These are phyloP conservation scores for Spirogloea muscicola DNA, from an alignment of 139 green algal species.

Conservation along the genomic window DNA sequence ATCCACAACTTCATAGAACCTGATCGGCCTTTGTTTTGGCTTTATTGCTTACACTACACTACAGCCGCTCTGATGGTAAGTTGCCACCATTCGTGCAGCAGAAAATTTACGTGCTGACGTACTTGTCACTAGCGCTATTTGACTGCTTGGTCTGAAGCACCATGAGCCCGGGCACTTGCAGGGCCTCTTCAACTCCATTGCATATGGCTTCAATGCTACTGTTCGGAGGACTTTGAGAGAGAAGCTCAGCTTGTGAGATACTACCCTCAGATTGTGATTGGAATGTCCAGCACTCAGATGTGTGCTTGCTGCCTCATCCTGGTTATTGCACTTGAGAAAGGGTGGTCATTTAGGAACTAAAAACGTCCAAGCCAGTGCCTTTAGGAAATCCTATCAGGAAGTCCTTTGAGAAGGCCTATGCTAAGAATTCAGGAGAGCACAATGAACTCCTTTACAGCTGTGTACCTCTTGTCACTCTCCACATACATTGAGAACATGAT, in stretches of 20 bases:
- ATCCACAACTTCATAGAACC: constrained; percentile 43
- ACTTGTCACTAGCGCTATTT: too few relatives aligned
- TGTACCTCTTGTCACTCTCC: background rate
- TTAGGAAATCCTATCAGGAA: too few relatives aligned
- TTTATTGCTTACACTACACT: constrained; percentile 36
- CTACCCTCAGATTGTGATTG: background rate
- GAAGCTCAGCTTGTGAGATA: constrained; percentile 23
- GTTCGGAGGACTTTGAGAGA: constrained; percentile 25
- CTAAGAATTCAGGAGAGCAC: background rate
- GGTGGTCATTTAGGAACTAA: too few relatives aligned
- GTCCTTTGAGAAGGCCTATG: too few relatives aligned
- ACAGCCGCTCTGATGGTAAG: constrained; percentile 32
- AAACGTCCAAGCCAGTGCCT: too few relatives aligned
- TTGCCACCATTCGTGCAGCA: too few relatives aligned
- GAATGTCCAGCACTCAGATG: background rate
- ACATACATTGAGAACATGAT: background rate
- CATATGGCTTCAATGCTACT: constrained; percentile 31
- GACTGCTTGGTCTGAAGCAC: too few relatives aligned
- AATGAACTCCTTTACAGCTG: background rate
- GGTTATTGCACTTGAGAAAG: too few relatives aligned
- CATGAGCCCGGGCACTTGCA: too few relatives aligned
- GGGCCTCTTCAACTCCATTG: constrained; percentile 41
- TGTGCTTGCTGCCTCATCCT: background rate
- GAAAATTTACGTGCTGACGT: too few relatives aligned
- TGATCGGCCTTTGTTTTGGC: constrained; percentile 28